Base-by-base conservation (phyloP, 1,284 basidiomycete genomes). In the Coniferiporia sulphurascens region DNA sequence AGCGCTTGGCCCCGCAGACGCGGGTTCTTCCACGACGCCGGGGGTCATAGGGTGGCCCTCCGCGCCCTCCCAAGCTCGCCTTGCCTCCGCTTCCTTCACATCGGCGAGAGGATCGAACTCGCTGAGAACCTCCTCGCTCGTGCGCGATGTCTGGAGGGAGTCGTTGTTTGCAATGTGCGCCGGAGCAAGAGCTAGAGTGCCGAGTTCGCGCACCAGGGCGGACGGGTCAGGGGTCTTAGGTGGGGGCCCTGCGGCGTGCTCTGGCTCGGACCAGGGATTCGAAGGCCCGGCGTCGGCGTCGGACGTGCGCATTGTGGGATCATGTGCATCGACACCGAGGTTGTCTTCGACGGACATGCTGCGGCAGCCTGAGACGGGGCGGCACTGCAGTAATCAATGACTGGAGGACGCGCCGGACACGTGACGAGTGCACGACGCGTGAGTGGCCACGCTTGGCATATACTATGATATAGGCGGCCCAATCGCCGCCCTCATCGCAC, bases 41-140 rank as follows among this genome's bases (percentile, higher is more conserved):
- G 65, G 62, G 3, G 58, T 75, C 49, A 82, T 82, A 13, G 82
- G 82, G 69, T 87, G 83, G 0, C 77, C 75, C 64, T 85, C 79
- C 17, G 82, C 71, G 32, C 68, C 73, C 62, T 77, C 78, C 86
- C 86, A 88, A 51, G 85, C 86, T 19, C 81, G 76, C 48, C 76
- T 77, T 4, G 85, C 83, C 45, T 77, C 79, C 61, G 76, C 71
- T 68, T 86, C 83, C 61, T 83, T 82, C 46, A 74, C 68, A 65
- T 75, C 79, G 1, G 73, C 81, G 34, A 88, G 72, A 17, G 87
- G 86, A 72, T 89, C 86, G 66, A 89, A 88, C 66, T 87, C 80
- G 35, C 72, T 72, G 52, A 87, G 69, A 4, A 85, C 72, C 34
- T 83, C 80, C 46, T 66, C 56, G 27, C 48, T 55, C 9, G 36